Conservation (phyloP, 2,329 filamentous ascomycete genomes). For the Cladosporium sp. region DNA sequence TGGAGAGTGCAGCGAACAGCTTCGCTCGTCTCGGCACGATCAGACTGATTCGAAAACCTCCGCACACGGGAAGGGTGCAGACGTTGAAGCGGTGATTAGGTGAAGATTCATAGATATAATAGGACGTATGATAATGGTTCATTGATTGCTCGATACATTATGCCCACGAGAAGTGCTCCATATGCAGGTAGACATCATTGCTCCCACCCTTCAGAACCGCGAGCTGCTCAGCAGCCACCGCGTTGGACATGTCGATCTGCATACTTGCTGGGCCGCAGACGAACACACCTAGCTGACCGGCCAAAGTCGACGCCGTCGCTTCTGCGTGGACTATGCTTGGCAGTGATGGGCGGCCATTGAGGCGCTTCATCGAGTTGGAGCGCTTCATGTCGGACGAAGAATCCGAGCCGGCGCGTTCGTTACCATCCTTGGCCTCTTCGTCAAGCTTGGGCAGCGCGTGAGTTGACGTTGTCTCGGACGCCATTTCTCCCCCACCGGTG, state of each 20-base stretch:
- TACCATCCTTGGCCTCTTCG: too few species aligned
- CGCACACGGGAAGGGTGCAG: conserved; percentile 20
- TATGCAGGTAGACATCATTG: conserved; percentile 48
- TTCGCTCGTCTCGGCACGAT: conserved; percentile 14
- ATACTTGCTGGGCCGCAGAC: conserved; percentile 51
- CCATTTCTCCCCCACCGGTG: conserved; percentile 20
- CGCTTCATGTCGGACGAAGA: not conserved
- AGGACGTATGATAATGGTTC: not conserved
- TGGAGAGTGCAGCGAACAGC: conserved; percentile 19
- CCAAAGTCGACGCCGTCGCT: not conserved
- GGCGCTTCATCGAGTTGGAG: conserved; percentile 16
- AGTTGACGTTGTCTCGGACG: too few species aligned
- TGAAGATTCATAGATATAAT: not conserved
- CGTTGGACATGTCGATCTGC: conserved; percentile 52
- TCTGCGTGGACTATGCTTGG: conserved; percentile 28
- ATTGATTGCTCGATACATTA: conserved; percentile 20
- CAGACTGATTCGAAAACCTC: conserved; percentile 18
- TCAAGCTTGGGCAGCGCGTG: not conserved
- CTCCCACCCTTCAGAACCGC: conserved; percentile 37
- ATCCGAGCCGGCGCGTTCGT: not conserved
- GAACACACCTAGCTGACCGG: conserved; percentile 36
- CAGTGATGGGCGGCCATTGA: conserved; percentile 41
- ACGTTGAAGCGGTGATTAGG: conserved; percentile 6
- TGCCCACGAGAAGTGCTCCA: conserved; percentile 52
- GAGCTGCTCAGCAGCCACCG: conserved; percentile 48